Conservation (phyloP, 108 stramenopile species). For the Cyclotella sp. region DNA sequence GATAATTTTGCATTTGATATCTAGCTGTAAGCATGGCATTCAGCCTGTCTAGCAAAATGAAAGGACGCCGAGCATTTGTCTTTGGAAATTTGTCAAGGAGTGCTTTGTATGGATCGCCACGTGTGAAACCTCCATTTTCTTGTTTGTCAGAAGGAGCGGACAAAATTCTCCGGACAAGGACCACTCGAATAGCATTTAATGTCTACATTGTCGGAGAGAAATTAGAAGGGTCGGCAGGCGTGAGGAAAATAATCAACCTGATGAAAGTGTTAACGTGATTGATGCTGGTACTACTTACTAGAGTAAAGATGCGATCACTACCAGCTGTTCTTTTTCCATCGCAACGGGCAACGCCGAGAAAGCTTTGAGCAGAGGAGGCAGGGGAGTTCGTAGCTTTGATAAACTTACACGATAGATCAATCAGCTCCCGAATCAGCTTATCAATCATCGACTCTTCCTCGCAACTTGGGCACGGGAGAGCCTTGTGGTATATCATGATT, state of each 20-base stretch:
- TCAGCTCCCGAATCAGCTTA: constrained; percentile 25
- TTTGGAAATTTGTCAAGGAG: constrained; percentile 33
- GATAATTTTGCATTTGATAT: constrained; percentile 23
- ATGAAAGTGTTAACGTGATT: background rate
- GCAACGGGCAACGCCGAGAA: background rate
- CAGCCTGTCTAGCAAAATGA: constrained; percentile 41
- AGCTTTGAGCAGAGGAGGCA: constrained; percentile 6
- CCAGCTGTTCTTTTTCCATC: background rate
- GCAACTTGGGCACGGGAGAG: constrained; percentile 21
- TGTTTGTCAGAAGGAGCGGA: constrained; percentile 1
- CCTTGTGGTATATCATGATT: constrained; percentile 36
- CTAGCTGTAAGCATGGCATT: constrained; percentile 32
- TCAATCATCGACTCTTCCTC: constrained; percentile 47
- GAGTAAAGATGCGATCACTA: constrained; percentile 24
- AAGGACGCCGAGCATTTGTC: constrained; percentile 24
- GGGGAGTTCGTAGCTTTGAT: background rate
- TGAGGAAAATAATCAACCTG: background rate
- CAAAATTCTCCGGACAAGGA: constrained; percentile 32
- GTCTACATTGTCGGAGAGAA: constrained; percentile 4
- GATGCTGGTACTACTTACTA: background rate
- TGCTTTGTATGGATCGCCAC: constrained; percentile 28
- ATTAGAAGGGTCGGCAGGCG: background rate
- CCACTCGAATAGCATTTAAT: constrained; percentile 32
- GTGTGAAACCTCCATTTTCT: background rate
- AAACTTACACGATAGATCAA: constrained; percentile 33